A percentile compares a stretch with the other conserved stretches of the same genome.
phyloP scores from a whole-genome alignment of 352 stramenopile species.

The Globisporangium splendens region DNA sequence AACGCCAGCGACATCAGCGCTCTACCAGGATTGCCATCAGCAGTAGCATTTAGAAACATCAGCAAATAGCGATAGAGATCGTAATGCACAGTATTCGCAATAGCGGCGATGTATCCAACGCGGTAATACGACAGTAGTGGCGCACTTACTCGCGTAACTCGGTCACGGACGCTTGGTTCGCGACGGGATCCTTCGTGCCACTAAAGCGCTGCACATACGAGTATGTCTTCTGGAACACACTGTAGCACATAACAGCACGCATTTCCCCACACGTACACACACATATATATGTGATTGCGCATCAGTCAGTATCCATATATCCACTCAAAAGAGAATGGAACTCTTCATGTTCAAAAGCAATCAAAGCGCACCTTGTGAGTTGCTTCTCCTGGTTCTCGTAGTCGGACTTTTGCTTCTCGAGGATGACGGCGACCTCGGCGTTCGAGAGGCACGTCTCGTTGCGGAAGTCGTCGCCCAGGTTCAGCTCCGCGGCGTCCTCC shows the following conservation, averaged over 20 bases:
- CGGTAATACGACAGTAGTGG: too few species aligned
- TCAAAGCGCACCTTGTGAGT: constrained; percentile 56
- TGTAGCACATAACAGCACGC: constrained; percentile 14
- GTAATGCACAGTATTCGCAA: background rate
- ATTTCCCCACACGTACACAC: constrained; percentile 1
- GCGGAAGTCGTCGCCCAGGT: constrained; percentile 86
- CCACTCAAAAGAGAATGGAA: background rate
- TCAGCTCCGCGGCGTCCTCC: constrained; percentile 88
- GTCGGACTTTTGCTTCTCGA: constrained; percentile 89
- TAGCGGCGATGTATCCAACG: background rate
- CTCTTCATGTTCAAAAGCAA: background rate
- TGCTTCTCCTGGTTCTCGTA: constrained; percentile 91
- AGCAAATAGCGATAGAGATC: background rate
- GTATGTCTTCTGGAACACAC: constrained; percentile 90
- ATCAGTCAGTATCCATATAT: background rate
- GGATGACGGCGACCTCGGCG: constrained; percentile 85
- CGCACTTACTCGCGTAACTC: constrained; percentile 80
- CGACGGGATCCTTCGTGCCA: constrained; percentile 88
- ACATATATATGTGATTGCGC: too few species aligned
- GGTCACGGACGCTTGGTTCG: constrained; percentile 87
- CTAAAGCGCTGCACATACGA: constrained; percentile 91
- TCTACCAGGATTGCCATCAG: constrained; percentile 21
- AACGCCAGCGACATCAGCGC: constrained; percentile 85
- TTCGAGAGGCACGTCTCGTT: constrained; percentile 89
- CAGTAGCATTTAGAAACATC: too few species aligned